phyloP scores from a whole-genome alignment of 73 alveolate genomes.

The Tetrahymena elliotti region DNA sequence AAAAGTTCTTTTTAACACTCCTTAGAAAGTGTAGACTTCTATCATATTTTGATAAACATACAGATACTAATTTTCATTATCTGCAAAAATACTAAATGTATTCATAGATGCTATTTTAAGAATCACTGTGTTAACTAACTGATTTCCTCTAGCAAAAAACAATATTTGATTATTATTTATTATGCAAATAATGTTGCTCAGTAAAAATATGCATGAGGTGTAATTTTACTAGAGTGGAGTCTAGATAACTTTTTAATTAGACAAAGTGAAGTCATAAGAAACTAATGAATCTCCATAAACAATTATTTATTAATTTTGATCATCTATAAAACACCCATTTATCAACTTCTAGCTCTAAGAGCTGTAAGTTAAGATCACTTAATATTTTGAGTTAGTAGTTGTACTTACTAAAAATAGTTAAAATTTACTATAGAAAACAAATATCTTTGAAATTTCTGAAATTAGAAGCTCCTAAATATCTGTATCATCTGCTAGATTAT shows the following conservation, averaged over 20 bases:
- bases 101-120: background rate
- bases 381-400: background rate
- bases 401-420: background rate
- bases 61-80: background rate
- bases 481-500: background rate
- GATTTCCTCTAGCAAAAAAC: background rate
- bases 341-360: background rate
- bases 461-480: background rate
- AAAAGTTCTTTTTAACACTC: background rate
- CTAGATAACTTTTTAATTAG: background rate
- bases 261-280: background rate
- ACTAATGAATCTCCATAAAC: background rate
- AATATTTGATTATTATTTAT: background rate
- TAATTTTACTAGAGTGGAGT: background rate
- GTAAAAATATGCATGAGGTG: background rate
- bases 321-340: background rate
- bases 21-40: background rate
- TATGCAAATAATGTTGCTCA: background rate
- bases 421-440: background rate
- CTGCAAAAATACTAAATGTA: background rate
- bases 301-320: background rate
- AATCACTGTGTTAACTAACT: background rate
- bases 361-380: background rate
- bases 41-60: background rate
- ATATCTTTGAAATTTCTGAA: background rate